phyloP scores from a whole-genome alignment of 2,329 filamentous ascomycete genomes.

The Clonostachys byssicola region DNA sequence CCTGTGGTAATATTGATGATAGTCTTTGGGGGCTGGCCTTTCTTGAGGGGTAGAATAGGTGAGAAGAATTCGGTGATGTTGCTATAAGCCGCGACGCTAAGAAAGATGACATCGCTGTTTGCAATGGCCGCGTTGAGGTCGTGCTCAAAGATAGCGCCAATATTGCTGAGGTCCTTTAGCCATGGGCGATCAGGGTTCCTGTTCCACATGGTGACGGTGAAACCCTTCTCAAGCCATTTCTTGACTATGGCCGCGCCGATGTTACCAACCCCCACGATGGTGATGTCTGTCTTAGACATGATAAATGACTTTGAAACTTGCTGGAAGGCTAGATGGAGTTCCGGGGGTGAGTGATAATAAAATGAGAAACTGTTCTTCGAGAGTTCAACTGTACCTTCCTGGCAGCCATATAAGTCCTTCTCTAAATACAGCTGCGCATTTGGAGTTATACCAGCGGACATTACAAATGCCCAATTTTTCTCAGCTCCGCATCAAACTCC shows the following conservation, averaged over 20 bases:
- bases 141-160: constrained; percentile 4
- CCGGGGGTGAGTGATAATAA: too few relatives aligned
- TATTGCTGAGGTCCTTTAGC: constrained; percentile 5
- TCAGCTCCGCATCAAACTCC: too few relatives aligned
- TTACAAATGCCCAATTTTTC: too few relatives aligned
- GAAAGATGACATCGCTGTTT: constrained; percentile 8
- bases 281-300: constrained; percentile 1
- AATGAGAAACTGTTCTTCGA: too few relatives aligned
- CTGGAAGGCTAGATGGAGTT: too few relatives aligned
- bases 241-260: constrained; percentile 12
- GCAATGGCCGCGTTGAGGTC: constrained; percentile 6
- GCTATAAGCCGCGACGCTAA: constrained; percentile 16
- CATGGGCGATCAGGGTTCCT: constrained; percentile 10
- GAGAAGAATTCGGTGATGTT: constrained; percentile 6
- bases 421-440: too few relatives aligned
- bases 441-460: too few relatives aligned
- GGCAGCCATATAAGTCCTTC: too few relatives aligned
- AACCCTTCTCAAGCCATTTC: constrained; percentile 8
- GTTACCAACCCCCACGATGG: constrained; percentile 15
- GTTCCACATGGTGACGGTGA: constrained; percentile 17
- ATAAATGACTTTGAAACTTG: too few relatives aligned
- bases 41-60: neutral
- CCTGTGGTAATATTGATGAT: constrained; percentile 20
- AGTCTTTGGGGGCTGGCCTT: constrained; percentile 10
- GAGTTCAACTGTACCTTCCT: too few relatives aligned